Evolutionary conservation across 257 asterid species (phyloP), one percentile per base, ranked within the genome.

Genomic region (Nicotiana knightiana): DNA sequence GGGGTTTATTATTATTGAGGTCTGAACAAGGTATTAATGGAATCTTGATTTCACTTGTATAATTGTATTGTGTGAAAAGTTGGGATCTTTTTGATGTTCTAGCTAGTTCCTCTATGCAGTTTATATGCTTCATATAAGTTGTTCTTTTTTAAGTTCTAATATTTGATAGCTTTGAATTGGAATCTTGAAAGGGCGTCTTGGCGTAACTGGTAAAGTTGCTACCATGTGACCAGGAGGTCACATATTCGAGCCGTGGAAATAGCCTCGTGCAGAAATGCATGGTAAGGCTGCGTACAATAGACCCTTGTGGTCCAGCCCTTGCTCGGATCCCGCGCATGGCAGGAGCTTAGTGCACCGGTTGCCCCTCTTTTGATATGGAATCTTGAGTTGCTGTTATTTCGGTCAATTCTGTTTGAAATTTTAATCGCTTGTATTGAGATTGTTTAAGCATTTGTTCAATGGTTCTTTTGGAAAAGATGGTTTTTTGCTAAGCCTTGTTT

Each of bases 71-170:
- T 80, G 83, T 83, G 82, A 66, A 87, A 82, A 85, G 82, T 55
- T 86, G 55, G 68, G 33, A 46, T 77, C 77, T 81, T 87, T 85
- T 65, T 63, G 79, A 71, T 85, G 12, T 84, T 58, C 21, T 21
- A 21, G 43, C 39, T 78, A 28, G 70, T 17, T 80, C 76, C 57
- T 85, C 70, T 81, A 62, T 80, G 85, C 58, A 24, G 80, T 82
- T 68, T 37, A 15, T 30, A 63, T 70, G 39, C 13, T 73, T 51
- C 10, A 28, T 81, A 12, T 37, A 26, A 12, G 10, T 68, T 8
- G 4, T 39, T 63, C 7, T 65, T 80, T 48, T 4, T 65, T 16
- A 43, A 17, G 65, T 58, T 48, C 58, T 80, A 5, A 46, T 33
- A 48, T 67, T 33, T 65, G 65, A 48, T 61, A 48, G 66, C 46